Evolutionary conservation across 805 yeast genomes (phyloP).

Genomic region (Wickerhamomyces tratensis): DNA sequence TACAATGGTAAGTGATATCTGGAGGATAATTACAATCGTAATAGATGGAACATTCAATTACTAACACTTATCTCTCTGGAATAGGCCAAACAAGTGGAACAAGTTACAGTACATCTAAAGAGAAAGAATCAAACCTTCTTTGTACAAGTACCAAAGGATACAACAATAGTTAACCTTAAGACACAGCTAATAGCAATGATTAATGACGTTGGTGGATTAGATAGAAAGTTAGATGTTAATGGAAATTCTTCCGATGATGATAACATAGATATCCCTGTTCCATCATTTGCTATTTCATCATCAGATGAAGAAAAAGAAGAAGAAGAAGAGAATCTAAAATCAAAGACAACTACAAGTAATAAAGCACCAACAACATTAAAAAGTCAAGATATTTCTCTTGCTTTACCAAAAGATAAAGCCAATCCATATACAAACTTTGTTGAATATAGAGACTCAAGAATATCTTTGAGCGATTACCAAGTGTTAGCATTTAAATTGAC

Average conservation of each 20-base stretch:
- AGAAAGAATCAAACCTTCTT: constrained; percentile 26
- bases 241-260: constrained; percentile 15
- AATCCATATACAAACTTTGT: constrained; percentile 13
- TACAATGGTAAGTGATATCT: background rate
- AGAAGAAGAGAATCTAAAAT: constrained; percentile 4
- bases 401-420: constrained; percentile 10
- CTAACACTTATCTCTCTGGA: background rate
- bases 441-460: constrained; percentile 6
- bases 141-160: constrained; percentile 14
- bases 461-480: constrained; percentile 8
- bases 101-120: constrained; percentile 18
- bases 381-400: constrained; percentile 6
- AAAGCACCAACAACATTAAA: constrained; percentile 4
- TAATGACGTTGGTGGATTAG: constrained; percentile 39
- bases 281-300: constrained; percentile 22
- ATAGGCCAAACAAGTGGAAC: background rate
- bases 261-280: constrained; percentile 28
- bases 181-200: constrained; percentile 27
- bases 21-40: no score
- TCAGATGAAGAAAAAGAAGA: constrained; percentile 18
- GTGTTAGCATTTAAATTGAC: constrained; percentile 12
- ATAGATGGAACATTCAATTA: background rate
- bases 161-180: constrained; percentile 18
- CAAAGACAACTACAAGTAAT: constrained; percentile 1
- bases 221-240: constrained; percentile 1